phyloP scores from a whole-genome alignment of 345 rosid genomes.

The Acer saccharum region DNA sequence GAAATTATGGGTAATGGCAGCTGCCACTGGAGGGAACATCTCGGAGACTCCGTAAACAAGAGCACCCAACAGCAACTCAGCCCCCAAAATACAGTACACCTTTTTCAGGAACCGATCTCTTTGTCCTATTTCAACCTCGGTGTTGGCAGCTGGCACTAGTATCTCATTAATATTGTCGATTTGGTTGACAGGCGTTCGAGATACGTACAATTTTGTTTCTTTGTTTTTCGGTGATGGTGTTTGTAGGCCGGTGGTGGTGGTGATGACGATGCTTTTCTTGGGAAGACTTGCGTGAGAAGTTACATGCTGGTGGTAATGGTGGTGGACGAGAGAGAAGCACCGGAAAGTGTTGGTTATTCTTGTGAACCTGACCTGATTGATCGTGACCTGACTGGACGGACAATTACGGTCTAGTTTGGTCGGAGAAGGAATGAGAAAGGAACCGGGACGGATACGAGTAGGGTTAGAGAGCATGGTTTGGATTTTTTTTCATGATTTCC shows the following conservation, averaged over 20 bases:
- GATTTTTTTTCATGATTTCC: too few relatives aligned
- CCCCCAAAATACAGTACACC: too few relatives aligned
- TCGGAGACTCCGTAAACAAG: background rate
- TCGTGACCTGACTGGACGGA: too few relatives aligned
- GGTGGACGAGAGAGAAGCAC: background rate
- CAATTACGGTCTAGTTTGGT: too few relatives aligned
- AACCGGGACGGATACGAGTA: too few relatives aligned
- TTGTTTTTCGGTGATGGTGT: background rate
- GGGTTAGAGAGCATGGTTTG: too few relatives aligned
- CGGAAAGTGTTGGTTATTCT: background rate
- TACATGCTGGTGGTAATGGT: background rate
- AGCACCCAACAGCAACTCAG: background rate
- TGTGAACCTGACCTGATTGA: background rate
- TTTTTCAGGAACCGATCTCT: too few relatives aligned
- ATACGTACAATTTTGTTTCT: background rate
- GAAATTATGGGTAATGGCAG: background rate
- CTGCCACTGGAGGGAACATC: background rate
- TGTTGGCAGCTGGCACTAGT: too few relatives aligned
- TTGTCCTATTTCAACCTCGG: too few relatives aligned
- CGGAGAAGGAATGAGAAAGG: too few relatives aligned
- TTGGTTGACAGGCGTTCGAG: too few relatives aligned
- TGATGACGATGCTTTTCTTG: background rate
- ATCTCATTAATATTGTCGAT: too few relatives aligned
- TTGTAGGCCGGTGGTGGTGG: background rate
- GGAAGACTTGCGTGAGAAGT: background rate